Conservation (phyloP, 805 yeast species). For the Metschnikowia gruessii region DNA sequence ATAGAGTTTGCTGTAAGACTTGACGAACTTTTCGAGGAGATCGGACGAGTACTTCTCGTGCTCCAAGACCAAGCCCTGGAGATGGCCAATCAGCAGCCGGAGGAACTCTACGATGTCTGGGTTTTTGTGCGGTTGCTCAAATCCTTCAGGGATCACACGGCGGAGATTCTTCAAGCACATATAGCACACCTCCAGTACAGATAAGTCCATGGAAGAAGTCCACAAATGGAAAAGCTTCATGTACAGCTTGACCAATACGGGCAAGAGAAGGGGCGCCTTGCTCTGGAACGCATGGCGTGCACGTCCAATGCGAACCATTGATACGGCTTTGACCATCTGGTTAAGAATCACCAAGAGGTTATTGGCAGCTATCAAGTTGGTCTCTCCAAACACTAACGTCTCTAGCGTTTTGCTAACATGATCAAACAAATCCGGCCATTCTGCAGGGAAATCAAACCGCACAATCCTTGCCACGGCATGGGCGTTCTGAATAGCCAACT, state of each 20-base stretch:
- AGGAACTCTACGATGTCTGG: constrained; percentile 60
- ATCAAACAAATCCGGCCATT: constrained; percentile 82
- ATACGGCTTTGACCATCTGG: constrained; percentile 71
- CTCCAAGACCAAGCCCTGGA: constrained; percentile 51
- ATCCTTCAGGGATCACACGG: constrained; percentile 73
- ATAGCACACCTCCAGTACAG: constrained; percentile 72
- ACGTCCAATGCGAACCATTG: constrained; percentile 79
- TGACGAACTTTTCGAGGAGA: constrained; percentile 64
- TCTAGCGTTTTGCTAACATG: constrained; percentile 49
- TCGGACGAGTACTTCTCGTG: constrained; percentile 50
- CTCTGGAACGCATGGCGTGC: constrained; percentile 74
- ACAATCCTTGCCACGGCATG: constrained; percentile 76
- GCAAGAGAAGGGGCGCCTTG: constrained; percentile 61
- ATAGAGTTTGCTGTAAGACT: constrained; percentile 74
- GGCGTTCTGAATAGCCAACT: constrained; percentile 78
- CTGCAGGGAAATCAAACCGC: constrained; percentile 79
- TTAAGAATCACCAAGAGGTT: constrained; percentile 67
- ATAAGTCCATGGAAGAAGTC: constrained; percentile 49
- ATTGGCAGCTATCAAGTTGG: constrained; percentile 52
- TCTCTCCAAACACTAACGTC: constrained; percentile 35
- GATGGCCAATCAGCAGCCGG: constrained; percentile 52
- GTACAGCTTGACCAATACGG: constrained; percentile 60
- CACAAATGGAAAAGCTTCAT: constrained; percentile 58
- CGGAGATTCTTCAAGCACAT: constrained; percentile 71
- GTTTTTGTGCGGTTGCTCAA: constrained; percentile 63